Conservation (phyloP, 2,329 filamentous ascomycete genomes). For the Talaromyces atroroseus region DNA sequence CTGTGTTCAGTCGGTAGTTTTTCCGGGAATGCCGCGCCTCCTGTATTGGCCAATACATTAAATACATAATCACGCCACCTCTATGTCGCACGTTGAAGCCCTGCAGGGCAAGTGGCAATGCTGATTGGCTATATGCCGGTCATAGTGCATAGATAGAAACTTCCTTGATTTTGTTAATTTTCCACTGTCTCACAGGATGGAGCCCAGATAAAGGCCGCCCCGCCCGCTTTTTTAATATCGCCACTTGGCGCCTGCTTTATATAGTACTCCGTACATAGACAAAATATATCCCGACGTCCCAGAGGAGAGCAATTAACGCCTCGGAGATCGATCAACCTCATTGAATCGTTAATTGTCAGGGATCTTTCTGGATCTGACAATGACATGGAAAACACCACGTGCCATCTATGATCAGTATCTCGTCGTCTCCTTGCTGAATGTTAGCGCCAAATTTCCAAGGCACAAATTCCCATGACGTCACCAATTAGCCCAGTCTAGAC, state of each 20-base stretch:
- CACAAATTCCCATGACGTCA: slow-evolving; percentile 9
- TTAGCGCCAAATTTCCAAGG: slow-evolving; percentile 13
- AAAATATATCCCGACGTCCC: background rate
- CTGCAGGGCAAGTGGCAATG: background rate
- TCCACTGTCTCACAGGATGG: background rate
- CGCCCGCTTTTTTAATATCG: background rate
- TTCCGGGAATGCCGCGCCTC: no score
- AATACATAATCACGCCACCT: background rate
- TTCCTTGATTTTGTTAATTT: background rate
- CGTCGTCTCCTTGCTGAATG: no score
- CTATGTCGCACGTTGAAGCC: background rate
- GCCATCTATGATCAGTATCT: no score
- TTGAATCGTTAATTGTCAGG: no score
- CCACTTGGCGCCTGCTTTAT: background rate
- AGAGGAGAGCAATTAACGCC: background rate
- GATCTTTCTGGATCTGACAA: no score
- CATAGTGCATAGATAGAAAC: background rate
- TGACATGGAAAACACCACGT: no score
- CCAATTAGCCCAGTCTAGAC: background rate
- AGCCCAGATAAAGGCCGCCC: background rate
- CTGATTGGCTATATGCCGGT: background rate
- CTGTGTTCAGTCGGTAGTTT: no score
- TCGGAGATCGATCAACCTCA: no score
- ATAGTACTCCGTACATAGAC: no score
- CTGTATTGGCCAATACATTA: background rate